phyloP scores from a whole-genome alignment of 441 rosid genomes.

The Mallotus japonicus region DNA sequence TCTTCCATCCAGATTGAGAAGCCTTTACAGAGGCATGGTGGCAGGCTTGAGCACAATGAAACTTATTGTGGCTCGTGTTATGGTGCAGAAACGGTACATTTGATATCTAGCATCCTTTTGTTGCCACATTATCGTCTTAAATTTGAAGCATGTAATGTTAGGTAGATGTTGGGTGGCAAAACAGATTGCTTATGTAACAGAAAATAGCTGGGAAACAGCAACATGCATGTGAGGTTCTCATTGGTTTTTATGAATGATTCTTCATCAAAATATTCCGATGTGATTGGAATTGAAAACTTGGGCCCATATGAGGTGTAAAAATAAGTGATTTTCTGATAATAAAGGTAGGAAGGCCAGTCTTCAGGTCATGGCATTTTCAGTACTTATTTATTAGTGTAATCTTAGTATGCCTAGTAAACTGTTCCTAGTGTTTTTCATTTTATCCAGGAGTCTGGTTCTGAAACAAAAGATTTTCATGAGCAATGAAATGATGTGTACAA shows the following conservation, averaged over 20 bases:
- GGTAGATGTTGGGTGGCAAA: background rate
- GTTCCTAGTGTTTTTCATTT: background rate
- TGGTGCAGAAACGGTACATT: constrained; percentile 76
- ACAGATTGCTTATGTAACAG: background rate
- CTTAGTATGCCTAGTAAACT: background rate
- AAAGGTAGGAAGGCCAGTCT: background rate
- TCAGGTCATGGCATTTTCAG: background rate
- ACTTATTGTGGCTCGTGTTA: constrained; percentile 91
- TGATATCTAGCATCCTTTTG: constrained; percentile 10
- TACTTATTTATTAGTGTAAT: background rate
- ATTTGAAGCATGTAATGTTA: background rate
- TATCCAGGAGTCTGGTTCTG: background rate
- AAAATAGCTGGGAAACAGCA: background rate
- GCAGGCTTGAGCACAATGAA: constrained; percentile 82
- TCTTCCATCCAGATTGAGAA: constrained; percentile 63
- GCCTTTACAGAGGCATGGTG: constrained; percentile 93
- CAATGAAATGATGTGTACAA: background rate
- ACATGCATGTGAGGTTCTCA: background rate
- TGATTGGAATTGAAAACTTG: background rate
- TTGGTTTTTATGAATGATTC: background rate
- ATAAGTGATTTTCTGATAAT: background rate
- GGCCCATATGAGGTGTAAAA: background rate
- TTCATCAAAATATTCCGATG: background rate
- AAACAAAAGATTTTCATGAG: background rate
- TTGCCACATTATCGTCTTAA: background rate